phyloP scores from a whole-genome alignment of 2,329 filamentous ascomycete species.

The Ciborinia camelliae region DNA sequence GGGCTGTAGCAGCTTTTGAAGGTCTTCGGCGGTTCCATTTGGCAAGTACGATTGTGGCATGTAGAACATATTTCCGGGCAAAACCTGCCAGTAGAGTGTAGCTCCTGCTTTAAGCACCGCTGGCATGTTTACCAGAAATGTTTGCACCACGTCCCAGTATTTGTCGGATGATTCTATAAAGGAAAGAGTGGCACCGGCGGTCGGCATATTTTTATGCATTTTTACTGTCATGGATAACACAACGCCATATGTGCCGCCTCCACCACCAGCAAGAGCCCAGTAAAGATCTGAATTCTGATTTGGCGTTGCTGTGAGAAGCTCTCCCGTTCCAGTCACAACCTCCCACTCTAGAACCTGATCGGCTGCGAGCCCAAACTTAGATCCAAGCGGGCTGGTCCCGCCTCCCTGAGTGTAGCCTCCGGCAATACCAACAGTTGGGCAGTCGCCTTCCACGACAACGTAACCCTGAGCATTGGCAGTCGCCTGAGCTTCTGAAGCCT shows the following conservation, averaged over 20 bases:
- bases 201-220: constrained; percentile 44
- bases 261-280: constrained; percentile 60
- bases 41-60: constrained; percentile 19
- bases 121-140: constrained; percentile 14
- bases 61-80: constrained; percentile 20
- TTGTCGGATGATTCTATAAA: constrained; percentile 12
- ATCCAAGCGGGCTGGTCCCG: constrained; percentile 52
- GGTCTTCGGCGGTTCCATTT: constrained; percentile 15
- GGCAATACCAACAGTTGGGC: constrained; percentile 52
- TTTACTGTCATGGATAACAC: constrained; percentile 53
- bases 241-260: constrained; percentile 56
- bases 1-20: constrained; percentile 7
- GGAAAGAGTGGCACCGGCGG: constrained; percentile 20
- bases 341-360: constrained; percentile 56
- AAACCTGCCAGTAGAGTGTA: constrained; percentile 12
- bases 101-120: constrained; percentile 10
- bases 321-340: constrained; percentile 51
- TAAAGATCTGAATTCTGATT: constrained; percentile 53
- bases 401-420: constrained; percentile 60
- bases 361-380: constrained; percentile 53
- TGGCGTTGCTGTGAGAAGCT: constrained; percentile 46
- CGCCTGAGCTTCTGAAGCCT: constrained; percentile 45
- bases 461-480: constrained; percentile 43
- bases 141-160: constrained; percentile 15
- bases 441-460: constrained; percentile 51